Evolutionary conservation across 164 flowering plant species (phyloP).

Genomic region (Akebia trifoliata): DNA sequence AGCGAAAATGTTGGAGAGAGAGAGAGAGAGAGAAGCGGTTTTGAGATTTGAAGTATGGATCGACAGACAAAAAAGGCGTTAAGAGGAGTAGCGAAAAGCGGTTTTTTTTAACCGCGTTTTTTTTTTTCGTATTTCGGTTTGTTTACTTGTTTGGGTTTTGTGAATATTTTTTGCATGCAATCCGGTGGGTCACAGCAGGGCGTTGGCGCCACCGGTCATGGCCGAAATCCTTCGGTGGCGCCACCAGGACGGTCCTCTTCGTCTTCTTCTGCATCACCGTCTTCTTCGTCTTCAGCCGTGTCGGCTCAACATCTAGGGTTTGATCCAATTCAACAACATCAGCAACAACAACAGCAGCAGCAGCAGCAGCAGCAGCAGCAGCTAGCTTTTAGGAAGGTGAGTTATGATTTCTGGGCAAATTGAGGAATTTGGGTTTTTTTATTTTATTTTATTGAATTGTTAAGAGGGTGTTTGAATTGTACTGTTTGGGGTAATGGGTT

Average conservation of each 20-base stretch:
- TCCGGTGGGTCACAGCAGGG: constrained; percentile 45
- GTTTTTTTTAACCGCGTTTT: constrained; percentile 9
- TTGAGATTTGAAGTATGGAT: constrained; percentile 11
- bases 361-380: constrained; percentile 33
- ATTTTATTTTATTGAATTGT: too few species aligned
- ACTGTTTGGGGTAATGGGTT: too few species aligned
- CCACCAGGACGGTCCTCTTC: constrained; percentile 47
- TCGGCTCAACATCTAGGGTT: constrained; percentile 62
- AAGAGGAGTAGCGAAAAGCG: constrained; percentile 1
- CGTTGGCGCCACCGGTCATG: constrained; percentile 37
- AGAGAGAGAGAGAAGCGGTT: constrained; percentile 11
- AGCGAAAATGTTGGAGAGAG: constrained; percentile 21
- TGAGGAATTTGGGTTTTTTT: background rate
- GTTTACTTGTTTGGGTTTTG: constrained; percentile 4
- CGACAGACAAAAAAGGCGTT: constrained; percentile 5
- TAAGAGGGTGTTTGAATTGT: too few species aligned
- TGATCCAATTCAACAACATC: constrained; percentile 60
- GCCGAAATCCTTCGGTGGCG: constrained; percentile 50
- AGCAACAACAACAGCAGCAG: constrained; percentile 38
- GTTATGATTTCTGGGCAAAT: background rate
- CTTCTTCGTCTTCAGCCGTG: constrained; percentile 78
- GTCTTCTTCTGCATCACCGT: constrained; percentile 62
- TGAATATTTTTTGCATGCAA: constrained; percentile 45
- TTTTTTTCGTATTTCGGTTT: constrained; percentile 7
- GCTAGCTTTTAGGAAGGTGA: constrained; percentile 26